Base-by-base conservation (phyloP, 805 yeast species). In the Alloascoidea hylecoeti region DNA sequence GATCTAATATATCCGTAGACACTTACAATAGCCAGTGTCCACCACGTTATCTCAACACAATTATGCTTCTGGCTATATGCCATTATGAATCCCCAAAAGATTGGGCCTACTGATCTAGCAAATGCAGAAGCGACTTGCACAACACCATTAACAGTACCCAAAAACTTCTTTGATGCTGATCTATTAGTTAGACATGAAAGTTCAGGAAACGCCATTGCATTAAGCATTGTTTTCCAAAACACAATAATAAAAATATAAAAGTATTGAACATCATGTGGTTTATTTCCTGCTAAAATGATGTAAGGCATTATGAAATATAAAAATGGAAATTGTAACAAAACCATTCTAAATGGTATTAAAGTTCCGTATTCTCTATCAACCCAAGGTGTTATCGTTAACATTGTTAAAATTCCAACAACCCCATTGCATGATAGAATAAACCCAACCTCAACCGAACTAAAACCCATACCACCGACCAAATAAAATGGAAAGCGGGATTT, bases 101-200 rank as follows among this genome's bases (percentile, higher is more conserved):
- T 49, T 0, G 82, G 83, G 2, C 74, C 81, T 0, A 67, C 34
- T 38, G 68, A 73, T 44, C 82, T 55, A 1, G 80, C 77, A 28
- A 68, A 51, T 1, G 82, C 66, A 15, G 68, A 54, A 30, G 66
- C 59, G 32, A 75, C 66, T 50, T 74, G 63, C 2, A 75, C 61
- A 14, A 72, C 62, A 12, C 78, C 76, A 48, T 76, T 76, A 40
- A 76, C 64, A 46, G 70, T 64, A 1, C 78, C 79, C 37, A 50
- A 40, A 36, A 78, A 60, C 42, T 66, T 59, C 16, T 72, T 62
- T 9, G 67, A 66, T 1, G 79, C 64, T 4, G 71, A 66, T 36
- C 75, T 60, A 50, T 72, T 79, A 27, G 73, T 62, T 39, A 76
- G 56, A 16, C 74, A 56, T 43, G 70, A 51, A 17, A 72, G 54